A percentile compares a stretch with the other conserved stretches of the same genome.
Evolutionary conservation across 2,329 filamentous ascomycete genomes (phyloP).

Genomic region (Aspergillus pseudonomiae): DNA sequence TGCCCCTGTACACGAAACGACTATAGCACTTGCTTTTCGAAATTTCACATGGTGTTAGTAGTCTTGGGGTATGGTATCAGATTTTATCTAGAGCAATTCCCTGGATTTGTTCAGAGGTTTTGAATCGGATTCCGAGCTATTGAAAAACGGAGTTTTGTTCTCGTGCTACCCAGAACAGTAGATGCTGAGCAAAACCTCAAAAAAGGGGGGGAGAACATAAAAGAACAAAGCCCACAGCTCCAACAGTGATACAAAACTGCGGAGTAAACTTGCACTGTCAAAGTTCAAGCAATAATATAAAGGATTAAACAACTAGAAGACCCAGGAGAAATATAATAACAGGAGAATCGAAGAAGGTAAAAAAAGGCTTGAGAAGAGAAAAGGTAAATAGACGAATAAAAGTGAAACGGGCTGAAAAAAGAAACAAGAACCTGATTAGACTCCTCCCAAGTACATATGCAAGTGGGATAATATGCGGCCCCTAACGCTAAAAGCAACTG

Average conservation of each 20-base stretch:
- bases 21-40: not conserved
- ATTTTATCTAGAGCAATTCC: not conserved
- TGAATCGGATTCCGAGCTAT: not conserved
- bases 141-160: not conserved
- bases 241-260: not conserved
- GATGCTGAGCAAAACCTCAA: not conserved
- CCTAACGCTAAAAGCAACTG: constrained; percentile 6
- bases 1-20: not conserved
- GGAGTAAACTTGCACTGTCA: not conserved
- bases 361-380: not conserved
- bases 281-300: not conserved
- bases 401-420: not conserved
- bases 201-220: not conserved
- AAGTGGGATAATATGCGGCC: constrained; percentile 3
- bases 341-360: not conserved
- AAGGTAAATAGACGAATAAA: not conserved
- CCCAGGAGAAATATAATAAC: not conserved
- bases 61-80: not conserved
- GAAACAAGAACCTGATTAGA: not conserved
- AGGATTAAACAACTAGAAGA: constrained; percentile 1
- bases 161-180: not conserved
- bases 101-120: not conserved
- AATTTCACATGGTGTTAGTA: not conserved
- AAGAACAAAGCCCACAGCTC: not conserved
- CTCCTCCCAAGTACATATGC: constrained; percentile 6